Percentiles rank a stretch among this genome's conserved stretches.
Evolutionary conservation across 1,284 basidiomycete genomes (phyloP).

Genomic region (Agroathelia rolfsii): DNA sequence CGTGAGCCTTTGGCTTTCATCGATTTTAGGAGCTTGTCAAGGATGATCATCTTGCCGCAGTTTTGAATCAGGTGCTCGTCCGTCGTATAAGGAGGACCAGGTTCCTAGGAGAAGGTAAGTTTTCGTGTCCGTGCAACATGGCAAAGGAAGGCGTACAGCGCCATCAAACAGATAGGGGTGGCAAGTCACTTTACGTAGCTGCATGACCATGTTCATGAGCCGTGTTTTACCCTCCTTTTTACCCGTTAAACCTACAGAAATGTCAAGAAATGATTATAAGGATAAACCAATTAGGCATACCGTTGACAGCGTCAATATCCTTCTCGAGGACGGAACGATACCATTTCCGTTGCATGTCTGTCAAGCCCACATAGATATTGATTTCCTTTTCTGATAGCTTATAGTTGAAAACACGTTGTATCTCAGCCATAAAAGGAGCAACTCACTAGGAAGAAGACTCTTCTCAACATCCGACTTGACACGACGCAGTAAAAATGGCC

Average conservation of each 20-base stretch:
- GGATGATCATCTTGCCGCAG: constrained; percentile 94
- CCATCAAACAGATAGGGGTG: constrained; percentile 98
- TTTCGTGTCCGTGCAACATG: constrained; percentile 60
- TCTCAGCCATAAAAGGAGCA: not conserved
- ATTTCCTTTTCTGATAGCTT: constrained; percentile 87
- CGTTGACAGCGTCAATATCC: constrained; percentile 98
- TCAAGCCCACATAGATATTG: constrained; percentile 96
- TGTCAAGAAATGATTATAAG: too few species aligned
- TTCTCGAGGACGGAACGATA: constrained; percentile 94
- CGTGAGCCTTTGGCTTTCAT: constrained; percentile 91
- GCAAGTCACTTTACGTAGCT: constrained; percentile 95
- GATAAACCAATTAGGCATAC: constrained; percentile 28
- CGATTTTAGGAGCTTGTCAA: constrained; percentile 87
- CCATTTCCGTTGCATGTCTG: constrained; percentile 99
- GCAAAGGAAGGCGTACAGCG: constrained; percentile 67
- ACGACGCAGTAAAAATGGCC: constrained; percentile 89
- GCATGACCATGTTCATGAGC: constrained; percentile 71
- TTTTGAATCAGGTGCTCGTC: constrained; percentile 96
- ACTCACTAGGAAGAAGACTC: constrained; percentile 80
- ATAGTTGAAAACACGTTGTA: constrained; percentile 10
- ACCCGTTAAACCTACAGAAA: constrained; percentile 60
- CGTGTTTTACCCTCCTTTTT: constrained; percentile 99
- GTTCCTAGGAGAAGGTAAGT: constrained; percentile 57
- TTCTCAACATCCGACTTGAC: constrained; percentile 99
- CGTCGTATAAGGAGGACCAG: constrained; percentile 94